These are phyloP conservation scores for Fusarium anthophilum DNA, from an alignment of 2,329 filamentous ascomycete genomes.

Conservation along the genomic window DNA sequence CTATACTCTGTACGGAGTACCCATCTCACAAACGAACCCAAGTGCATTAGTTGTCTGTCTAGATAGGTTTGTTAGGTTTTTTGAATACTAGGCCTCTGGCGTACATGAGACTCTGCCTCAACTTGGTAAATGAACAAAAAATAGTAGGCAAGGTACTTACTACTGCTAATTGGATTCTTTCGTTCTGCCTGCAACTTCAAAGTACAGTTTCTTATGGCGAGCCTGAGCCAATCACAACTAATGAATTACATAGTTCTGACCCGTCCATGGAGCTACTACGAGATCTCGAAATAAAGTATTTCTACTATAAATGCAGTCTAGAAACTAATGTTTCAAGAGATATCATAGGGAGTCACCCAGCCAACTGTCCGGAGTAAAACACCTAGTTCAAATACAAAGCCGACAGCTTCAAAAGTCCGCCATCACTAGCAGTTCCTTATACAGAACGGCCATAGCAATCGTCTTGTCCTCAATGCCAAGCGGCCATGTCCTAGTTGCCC, in stretches of 20 bases:
- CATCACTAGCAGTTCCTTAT: not conserved
- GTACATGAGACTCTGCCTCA: not conserved
- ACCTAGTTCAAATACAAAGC: too few species aligned
- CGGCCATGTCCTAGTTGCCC: not conserved
- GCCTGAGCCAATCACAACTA: not conserved
- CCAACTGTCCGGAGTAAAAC: not conserved
- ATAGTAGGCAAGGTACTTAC: too few species aligned
- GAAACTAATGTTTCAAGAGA: not conserved
- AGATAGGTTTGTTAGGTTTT: not conserved
- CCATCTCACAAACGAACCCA: not conserved
- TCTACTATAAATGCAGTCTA: not conserved
- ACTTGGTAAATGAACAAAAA: not conserved
- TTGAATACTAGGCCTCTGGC: not conserved
- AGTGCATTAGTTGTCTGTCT: not conserved
- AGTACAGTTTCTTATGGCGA: not conserved
- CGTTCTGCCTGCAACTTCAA: not conserved
- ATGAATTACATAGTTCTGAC: conserved; percentile 1
- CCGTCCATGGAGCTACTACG: not conserved
- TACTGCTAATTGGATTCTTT: not conserved
- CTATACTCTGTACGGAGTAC: not conserved
- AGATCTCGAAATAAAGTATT: not conserved
- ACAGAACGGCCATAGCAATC: not conserved
- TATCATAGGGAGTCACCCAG: not conserved
- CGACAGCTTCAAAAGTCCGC: not conserved
- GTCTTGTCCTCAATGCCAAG: not conserved